A percentile compares a stretch with the other conserved stretches of the same genome.
Evolutionary conservation across 441 rosid species (phyloP).

Genomic region (Mallotus repandus): DNA sequence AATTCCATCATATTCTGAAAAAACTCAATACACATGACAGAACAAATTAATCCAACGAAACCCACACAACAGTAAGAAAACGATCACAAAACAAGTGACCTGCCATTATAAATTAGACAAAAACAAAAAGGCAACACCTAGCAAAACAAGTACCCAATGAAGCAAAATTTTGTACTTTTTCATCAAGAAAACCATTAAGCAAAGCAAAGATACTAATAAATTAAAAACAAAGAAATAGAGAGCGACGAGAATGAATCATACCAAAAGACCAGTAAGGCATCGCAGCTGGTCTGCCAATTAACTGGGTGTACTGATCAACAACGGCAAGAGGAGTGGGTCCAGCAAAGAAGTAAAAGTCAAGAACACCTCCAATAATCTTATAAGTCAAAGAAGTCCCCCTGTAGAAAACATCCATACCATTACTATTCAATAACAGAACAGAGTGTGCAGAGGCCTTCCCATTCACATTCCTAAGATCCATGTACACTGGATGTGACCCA

Average conservation of each 20-base stretch:
- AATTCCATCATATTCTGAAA: slow-evolving; percentile 11
- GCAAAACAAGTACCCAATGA: not conserved
- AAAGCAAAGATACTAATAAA: not conserved
- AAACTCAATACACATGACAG: not conserved
- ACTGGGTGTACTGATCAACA: slow-evolving; percentile 79
- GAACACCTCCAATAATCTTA: slow-evolving; percentile 88
- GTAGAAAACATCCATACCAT: slow-evolving; percentile 96
- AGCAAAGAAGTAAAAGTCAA: slow-evolving; percentile 84
- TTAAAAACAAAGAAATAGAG: not conserved
- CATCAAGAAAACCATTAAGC: not conserved
- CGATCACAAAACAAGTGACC: not conserved
- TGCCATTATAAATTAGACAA: not conserved
- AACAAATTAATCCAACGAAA: not conserved
- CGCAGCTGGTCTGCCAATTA: slow-evolving; percentile 93
- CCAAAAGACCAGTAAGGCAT: slow-evolving; percentile 99
- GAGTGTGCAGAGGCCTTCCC: slow-evolving; percentile 69
- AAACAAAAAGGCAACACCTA: not conserved
- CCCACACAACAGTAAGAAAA: not conserved
- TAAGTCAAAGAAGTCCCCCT: slow-evolving; percentile 80
- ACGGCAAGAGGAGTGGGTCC: slow-evolving; percentile 79
- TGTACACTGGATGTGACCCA: slow-evolving; percentile 91
- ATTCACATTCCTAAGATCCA: slow-evolving; percentile 83
- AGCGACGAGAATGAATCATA: slow-evolving; percentile 28
- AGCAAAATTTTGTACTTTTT: not conserved
- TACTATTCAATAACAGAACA: slow-evolving; percentile 80